These are phyloP conservation scores for Dacryopinax spathularia DNA, from an alignment of 768 basidiomycete species.

Conservation along the genomic window DNA sequence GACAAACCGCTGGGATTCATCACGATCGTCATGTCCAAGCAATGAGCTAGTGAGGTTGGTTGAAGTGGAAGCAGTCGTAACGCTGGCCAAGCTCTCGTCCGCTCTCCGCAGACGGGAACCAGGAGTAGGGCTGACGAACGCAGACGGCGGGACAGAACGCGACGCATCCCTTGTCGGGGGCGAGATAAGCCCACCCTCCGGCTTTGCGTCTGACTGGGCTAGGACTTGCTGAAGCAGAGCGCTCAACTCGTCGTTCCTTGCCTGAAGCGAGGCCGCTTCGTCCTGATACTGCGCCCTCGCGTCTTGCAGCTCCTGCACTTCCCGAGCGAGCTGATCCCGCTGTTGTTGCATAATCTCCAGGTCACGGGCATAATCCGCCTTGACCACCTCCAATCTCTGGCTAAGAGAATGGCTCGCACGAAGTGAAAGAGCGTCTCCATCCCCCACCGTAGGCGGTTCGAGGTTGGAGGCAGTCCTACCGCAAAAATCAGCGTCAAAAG, in stretches of 20 bases:
- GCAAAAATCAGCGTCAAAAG: conserved; percentile 8
- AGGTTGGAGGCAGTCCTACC: neutral
- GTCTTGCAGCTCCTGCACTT: conserved; percentile 75
- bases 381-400: conserved; percentile 72
- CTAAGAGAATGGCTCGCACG: conserved; percentile 49
- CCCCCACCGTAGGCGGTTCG: neutral
- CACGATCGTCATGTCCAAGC: conserved; percentile 23
- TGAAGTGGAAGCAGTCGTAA: conserved; percentile 17
- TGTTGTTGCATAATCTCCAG: conserved; percentile 71
- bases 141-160: neutral
- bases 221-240: conserved; percentile 38
- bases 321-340: conserved; percentile 61
- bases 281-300: conserved; percentile 77
- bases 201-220: neutral
- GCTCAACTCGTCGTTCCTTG: conserved; percentile 82
- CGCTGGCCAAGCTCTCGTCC: neutral
- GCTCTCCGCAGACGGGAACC: neutral
- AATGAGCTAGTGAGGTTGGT: conserved; percentile 13
- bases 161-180: neutral
- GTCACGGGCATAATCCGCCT: conserved; percentile 74
- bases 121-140: neutral
- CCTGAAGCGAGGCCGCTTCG: conserved; percentile 80
- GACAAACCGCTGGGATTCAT: conserved; percentile 23
- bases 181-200: neutral
- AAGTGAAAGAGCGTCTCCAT: conserved; percentile 26